Percentiles rank a stretch among this genome's conserved stretches.
phyloP scores from a whole-genome alignment of 768 basidiomycete species.

The Psilocybe cubensis region DNA sequence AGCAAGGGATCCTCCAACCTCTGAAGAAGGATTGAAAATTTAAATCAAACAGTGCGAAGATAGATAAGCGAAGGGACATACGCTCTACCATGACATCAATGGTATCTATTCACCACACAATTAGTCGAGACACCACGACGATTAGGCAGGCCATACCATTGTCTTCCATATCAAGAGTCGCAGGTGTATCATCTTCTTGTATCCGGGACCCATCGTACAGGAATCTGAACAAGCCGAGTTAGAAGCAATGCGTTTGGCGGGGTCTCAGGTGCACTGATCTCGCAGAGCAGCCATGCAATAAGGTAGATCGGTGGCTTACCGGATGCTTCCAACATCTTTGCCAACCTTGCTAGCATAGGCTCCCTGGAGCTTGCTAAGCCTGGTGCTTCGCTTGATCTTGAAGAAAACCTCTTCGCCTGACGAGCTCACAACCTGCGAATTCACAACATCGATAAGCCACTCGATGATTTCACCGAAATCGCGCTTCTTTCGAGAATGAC shows the following conservation, averaged over 20 bases:
- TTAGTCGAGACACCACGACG: constrained; percentile 8
- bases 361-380: constrained; percentile 88
- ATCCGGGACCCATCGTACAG: constrained; percentile 90
- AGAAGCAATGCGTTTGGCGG: constrained; percentile 2
- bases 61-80: constrained; percentile 30
- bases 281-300: background rate
- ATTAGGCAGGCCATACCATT: constrained; percentile 57
- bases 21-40: constrained; percentile 24
- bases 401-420: constrained; percentile 91
- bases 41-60: constrained; percentile 7
- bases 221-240: constrained; percentile 56
- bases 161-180: constrained; percentile 86
- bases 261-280: constrained; percentile 9
- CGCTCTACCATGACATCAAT: constrained; percentile 98
- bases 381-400: constrained; percentile 95
- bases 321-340: constrained; percentile 84
- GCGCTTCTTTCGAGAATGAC: background rate
- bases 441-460: constrained; percentile 8
- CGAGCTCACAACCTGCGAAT: constrained; percentile 68
- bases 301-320: constrained; percentile 53
- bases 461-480: background rate
- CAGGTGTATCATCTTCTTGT: constrained; percentile 87
- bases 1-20: constrained; percentile 46
- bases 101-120: constrained; percentile 55
- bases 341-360: constrained; percentile 94